Conservation (phyloP, 441 rosid genomes). For the Omphalea diandra region DNA sequence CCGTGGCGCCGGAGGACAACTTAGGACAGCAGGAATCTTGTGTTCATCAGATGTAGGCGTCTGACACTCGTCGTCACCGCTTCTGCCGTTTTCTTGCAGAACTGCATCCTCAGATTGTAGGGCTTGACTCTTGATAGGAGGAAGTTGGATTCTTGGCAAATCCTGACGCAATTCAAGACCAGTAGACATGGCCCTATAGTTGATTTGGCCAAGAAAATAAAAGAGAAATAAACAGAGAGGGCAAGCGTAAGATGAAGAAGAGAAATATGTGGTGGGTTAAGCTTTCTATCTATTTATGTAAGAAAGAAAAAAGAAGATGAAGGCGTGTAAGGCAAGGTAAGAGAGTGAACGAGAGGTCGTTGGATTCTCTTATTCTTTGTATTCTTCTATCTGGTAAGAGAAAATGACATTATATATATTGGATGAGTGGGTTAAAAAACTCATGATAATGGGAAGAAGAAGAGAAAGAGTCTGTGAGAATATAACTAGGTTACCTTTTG, state of each 20-base stretch:
- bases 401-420: constrained; percentile 17
- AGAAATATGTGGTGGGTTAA: neutral
- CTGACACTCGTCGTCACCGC: constrained; percentile 30
- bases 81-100: neutral
- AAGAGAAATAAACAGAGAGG: neutral
- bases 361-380: constrained; percentile 30
- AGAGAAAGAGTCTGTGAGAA: constrained; percentile 8
- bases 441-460: neutral
- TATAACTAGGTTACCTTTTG: constrained; percentile 1
- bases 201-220: neutral
- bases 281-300: constrained; percentile 10
- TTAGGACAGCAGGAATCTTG: constrained; percentile 51
- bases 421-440: constrained; percentile 13
- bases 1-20: constrained; percentile 71
- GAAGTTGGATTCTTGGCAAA: constrained; percentile 31
- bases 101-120: constrained; percentile 1
- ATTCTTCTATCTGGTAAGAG: constrained; percentile 3
- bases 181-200: too few relatives aligned
- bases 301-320: neutral
- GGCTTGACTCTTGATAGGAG: constrained; percentile 34
- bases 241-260: neutral
- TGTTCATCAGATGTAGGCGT: constrained; percentile 69
- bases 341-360: constrained; percentile 17
- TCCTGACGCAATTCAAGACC: constrained; percentile 46
- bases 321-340: constrained; percentile 38